phyloP scores from a whole-genome alignment of 345 rosid genomes.

The Boechera stricta region DNA sequence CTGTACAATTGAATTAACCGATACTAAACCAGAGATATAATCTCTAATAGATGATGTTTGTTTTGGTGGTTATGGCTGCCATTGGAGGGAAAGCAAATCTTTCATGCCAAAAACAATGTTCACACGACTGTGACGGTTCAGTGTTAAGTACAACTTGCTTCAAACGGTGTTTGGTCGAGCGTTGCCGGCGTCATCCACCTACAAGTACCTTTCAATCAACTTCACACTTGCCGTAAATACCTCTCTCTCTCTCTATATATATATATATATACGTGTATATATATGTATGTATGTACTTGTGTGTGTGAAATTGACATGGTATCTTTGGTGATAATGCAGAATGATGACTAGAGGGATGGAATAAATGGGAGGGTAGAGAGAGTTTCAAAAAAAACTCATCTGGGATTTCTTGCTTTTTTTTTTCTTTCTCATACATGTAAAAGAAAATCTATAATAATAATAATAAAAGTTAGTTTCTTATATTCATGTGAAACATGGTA shows the following conservation, averaged over 20 bases:
- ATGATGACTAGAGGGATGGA: neutral
- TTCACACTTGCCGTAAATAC: neutral
- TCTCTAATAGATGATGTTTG: neutral
- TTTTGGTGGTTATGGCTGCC: conserved; percentile 23
- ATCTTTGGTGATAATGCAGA: neutral
- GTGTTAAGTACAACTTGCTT: neutral
- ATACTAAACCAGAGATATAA: too few relatives aligned
- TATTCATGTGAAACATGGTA: too few relatives aligned
- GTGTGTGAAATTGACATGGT: too few relatives aligned
- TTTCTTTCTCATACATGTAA: neutral
- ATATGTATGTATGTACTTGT: too few relatives aligned
- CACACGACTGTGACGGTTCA: neutral
- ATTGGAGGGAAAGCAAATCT: conserved; percentile 7
- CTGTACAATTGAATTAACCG: too few relatives aligned
- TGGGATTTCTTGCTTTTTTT: neutral
- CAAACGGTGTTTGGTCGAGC: neutral
- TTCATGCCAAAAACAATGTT: neutral
- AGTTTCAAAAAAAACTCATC: neutral
- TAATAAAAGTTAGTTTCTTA: too few relatives aligned
- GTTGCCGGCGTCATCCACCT: neutral
- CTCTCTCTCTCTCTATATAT: neutral
- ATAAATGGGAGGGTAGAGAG: neutral
- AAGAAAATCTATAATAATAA: neutral
- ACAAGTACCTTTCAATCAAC: neutral
- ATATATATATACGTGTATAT: too few relatives aligned